Conservation (phyloP, 2,329 filamentous ascomycete species). For the Fusarium algeriense region DNA sequence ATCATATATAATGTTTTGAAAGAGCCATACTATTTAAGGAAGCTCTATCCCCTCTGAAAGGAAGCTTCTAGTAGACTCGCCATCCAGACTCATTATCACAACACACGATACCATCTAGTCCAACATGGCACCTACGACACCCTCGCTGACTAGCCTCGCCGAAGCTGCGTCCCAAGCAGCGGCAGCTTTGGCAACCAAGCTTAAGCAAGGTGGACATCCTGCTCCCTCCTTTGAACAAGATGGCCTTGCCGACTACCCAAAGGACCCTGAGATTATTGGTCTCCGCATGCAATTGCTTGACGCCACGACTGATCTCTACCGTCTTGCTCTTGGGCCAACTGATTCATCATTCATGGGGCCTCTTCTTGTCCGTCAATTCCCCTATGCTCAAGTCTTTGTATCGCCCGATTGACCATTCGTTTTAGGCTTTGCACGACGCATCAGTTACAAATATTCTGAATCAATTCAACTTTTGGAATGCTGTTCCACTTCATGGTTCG, state of each 20-base stretch:
- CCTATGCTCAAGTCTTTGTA: too few species aligned
- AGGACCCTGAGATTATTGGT: constrained; percentile 22
- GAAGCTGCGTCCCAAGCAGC: not conserved
- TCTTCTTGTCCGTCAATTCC: constrained; percentile 4
- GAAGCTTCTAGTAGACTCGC: not conserved
- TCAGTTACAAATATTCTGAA: constrained; percentile 36
- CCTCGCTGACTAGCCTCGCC: not conserved
- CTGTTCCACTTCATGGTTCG: constrained; percentile 40
- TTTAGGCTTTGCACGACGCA: constrained; percentile 15
- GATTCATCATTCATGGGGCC: constrained; percentile 14
- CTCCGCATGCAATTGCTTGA: constrained; percentile 29
- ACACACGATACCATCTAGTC: not conserved
- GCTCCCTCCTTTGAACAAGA: constrained; percentile 15
- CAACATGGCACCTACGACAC: not conserved
- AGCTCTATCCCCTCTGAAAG: too few species aligned
- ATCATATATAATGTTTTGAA: not conserved
- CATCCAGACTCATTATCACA: too few species aligned
- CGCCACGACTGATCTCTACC: constrained; percentile 17
- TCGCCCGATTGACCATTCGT: not conserved
- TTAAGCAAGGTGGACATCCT: constrained; percentile 15
- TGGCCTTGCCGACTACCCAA: constrained; percentile 20
- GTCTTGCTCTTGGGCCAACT: constrained; percentile 24
- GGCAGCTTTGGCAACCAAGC: constrained; percentile 7
- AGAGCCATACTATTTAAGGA: not conserved
- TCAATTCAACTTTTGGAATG: constrained; percentile 41